These are phyloP conservation scores for Hyparrhenia diplandra DNA, from an alignment of 176 grass and related monocot species.

Conservation along the genomic window DNA sequence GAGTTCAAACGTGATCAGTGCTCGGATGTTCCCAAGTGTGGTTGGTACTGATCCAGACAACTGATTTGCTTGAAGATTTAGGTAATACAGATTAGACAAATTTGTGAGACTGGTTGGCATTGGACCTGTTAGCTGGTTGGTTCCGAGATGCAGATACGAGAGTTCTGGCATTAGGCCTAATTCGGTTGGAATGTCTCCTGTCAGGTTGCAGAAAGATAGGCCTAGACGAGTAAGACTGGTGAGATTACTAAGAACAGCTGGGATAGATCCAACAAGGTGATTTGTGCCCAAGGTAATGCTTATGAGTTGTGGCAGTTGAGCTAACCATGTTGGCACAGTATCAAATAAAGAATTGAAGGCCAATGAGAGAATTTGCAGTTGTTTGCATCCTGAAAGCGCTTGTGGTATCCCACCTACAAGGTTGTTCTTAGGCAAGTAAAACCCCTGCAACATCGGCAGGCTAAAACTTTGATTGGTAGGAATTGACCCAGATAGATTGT, in stretches of 20 bases:
- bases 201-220: background rate
- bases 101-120: background rate
- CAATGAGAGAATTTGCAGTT: background rate
- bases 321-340: background rate
- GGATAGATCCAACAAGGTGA: background rate
- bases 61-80: background rate
- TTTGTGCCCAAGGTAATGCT: accelerated
- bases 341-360: background rate
- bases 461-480: background rate
- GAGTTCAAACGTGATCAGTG: background rate
- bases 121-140: background rate
- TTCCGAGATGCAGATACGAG: background rate
- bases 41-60: background rate
- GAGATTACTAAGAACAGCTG: background rate
- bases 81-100: background rate
- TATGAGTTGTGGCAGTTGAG: too few relatives aligned
- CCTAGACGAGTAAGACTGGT: background rate
- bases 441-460: background rate
- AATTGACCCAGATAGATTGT: background rate
- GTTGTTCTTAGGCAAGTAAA: background rate
- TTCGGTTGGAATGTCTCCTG: background rate
- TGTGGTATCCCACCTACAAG: background rate
- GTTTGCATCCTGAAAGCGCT: background rate
- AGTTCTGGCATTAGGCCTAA: background rate
- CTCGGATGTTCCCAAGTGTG: background rate